phyloP scores from a whole-genome alignment of 306 rosid species.

The Lagenaria siceraria region DNA sequence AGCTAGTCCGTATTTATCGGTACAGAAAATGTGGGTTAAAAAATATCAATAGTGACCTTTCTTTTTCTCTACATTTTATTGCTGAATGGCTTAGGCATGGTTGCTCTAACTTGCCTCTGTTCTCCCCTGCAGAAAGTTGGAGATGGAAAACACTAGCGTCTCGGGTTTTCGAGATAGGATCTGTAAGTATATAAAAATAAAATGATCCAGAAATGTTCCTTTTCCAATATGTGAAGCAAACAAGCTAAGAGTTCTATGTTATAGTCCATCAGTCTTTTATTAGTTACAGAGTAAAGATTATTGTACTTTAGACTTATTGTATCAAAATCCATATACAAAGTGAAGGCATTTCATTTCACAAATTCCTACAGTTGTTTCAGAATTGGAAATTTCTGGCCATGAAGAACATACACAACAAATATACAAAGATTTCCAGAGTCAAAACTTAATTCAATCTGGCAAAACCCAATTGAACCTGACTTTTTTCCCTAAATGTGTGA shows the following conservation, averaged over 20 bases:
- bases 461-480: slow-evolving; percentile 13
- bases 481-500: background rate
- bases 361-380: background rate
- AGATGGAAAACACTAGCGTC: slow-evolving; percentile 21
- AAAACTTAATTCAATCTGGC: slow-evolving; percentile 33
- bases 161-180: background rate
- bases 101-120: background rate
- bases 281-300: background rate
- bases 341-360: background rate
- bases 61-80: background rate
- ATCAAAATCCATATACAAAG: background rate
- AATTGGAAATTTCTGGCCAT: background rate
- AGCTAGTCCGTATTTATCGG: too few species aligned
- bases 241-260: background rate
- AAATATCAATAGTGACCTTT: background rate
- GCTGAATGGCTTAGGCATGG: background rate
- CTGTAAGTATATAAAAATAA: background rate
- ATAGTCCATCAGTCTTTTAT: background rate
- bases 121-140: slow-evolving; percentile 33
- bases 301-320: background rate
- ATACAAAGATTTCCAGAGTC: slow-evolving; percentile 30
- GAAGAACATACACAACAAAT: background rate
- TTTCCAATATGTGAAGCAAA: background rate
- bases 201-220: background rate
- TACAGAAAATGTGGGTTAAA: background rate